Evolutionary conservation across 257 asterid species (phyloP).

Genomic region (Cordia subcordata): DNA sequence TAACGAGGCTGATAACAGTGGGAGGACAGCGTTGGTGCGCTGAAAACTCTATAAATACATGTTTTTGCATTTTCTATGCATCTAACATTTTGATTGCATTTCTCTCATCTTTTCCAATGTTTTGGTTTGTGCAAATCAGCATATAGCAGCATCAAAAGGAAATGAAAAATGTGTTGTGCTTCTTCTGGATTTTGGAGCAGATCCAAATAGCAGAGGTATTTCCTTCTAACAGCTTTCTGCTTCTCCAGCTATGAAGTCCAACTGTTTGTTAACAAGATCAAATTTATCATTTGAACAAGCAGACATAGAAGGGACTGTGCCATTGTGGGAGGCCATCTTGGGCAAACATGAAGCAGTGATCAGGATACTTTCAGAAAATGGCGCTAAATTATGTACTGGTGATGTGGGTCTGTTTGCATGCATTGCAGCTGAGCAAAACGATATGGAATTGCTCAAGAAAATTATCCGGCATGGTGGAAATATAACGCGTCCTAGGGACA

Average conservation of each 20-base stretch:
- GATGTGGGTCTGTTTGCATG: conserved; percentile 38
- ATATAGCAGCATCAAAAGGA: conserved; percentile 14
- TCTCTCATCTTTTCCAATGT: background rate
- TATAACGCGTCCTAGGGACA: conserved; percentile 25
- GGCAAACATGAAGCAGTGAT: conserved; percentile 31
- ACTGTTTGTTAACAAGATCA: background rate
- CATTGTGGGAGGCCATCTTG: conserved; percentile 59
- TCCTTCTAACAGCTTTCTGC: background rate
- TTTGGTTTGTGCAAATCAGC: background rate
- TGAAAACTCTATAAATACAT: background rate
- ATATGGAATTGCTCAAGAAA: conserved; percentile 39
- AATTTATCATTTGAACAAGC: conserved; percentile 1
- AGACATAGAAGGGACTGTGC: conserved; percentile 62
- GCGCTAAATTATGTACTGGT: conserved; percentile 34
- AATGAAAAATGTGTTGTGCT: conserved; percentile 7
- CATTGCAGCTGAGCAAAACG: conserved; percentile 39
- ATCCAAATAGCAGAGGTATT: conserved; percentile 9
- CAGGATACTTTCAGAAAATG: conserved; percentile 34
- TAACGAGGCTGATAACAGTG: conserved; percentile 7
- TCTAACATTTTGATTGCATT: no score
- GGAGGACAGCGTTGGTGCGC: conserved; percentile 9
- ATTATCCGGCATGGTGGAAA: conserved; percentile 41
- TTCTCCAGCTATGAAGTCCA: background rate
- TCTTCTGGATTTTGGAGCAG: conserved; percentile 12
- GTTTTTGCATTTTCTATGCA: background rate